Evolutionary conservation across 1,284 basidiomycete genomes (phyloP).

Genomic region (Phellinidium pouzarii): DNA sequence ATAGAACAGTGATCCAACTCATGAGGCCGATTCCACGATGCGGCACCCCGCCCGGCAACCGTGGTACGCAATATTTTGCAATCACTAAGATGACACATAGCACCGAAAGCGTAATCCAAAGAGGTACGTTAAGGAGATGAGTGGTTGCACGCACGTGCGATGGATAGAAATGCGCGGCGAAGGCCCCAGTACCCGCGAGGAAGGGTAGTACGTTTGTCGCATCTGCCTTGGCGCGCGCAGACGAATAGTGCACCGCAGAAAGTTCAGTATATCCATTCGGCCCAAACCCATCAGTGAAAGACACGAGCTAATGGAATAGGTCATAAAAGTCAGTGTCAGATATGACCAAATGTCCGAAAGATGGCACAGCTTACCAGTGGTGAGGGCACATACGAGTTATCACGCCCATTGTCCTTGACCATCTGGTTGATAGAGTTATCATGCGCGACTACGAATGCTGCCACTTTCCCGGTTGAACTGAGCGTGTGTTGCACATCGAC

Average conservation of each 20-base stretch:
- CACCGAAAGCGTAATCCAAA: neutral
- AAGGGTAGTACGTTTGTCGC: conserved; percentile 36
- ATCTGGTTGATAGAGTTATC: conserved; percentile 7
- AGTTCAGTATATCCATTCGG: conserved; percentile 34
- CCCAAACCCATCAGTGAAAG: conserved; percentile 32
- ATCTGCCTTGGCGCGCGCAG: conserved; percentile 31
- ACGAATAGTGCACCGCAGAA: conserved; percentile 27
- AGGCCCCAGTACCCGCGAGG: conserved; percentile 32
- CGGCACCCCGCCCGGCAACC: conserved; percentile 5
- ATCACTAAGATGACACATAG: neutral
- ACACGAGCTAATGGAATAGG: conserved; percentile 26
- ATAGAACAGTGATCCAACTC: conserved; percentile 7
- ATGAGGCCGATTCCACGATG: conserved; percentile 10
- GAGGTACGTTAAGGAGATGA: neutral
- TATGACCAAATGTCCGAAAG: neutral
- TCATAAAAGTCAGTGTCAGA: neutral
- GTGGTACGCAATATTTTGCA: conserved; percentile 1
- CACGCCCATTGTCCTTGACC: conserved; percentile 21
- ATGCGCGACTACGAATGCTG: neutral
- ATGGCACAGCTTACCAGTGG: conserved; percentile 27
- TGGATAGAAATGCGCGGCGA: conserved; percentile 24
- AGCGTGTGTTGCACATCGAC: conserved; percentile 2
- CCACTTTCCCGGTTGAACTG: conserved; percentile 8
- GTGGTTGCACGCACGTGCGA: neutral
- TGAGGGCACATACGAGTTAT: conserved; percentile 34